phyloP scores from a whole-genome alignment of 192 early-diverging fungal species.

The Dissophora ornata region DNA sequence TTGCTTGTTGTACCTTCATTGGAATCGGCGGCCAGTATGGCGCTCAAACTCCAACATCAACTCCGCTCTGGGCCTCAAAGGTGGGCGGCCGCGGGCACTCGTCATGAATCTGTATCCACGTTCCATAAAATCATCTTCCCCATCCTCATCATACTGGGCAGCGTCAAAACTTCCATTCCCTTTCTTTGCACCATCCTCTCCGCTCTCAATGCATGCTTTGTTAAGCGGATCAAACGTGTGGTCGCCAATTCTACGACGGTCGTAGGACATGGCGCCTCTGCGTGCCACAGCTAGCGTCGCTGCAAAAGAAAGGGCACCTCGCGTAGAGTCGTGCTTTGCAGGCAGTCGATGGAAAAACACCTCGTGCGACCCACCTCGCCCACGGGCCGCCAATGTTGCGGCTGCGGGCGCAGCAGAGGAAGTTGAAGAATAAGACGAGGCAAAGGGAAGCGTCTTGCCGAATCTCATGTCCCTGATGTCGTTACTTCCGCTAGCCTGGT shows the following conservation, averaged over 20 bases:
- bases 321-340: neutral
- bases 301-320: conserved; percentile 10
- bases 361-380: conserved; percentile 8
- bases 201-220: neutral
- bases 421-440: neutral
- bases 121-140: conserved; percentile 28
- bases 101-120: conserved; percentile 36
- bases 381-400: conserved; percentile 14
- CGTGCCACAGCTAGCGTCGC: conserved; percentile 32
- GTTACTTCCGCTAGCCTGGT: neutral
- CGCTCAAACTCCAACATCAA: conserved; percentile 24
- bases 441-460: neutral
- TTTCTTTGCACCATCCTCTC: neutral
- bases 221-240: conserved; percentile 32
- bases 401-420: conserved; percentile 8
- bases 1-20: neutral
- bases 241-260: conserved; percentile 15
- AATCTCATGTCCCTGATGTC: conserved; percentile 4
- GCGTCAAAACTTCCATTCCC: neutral
- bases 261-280: conserved; percentile 3
- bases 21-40: conserved; percentile 16
- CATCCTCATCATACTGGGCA: neutral
- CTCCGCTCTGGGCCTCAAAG: conserved; percentile 2
- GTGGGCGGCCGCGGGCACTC: conserved; percentile 26
- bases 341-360: conserved; percentile 2